Evolutionary conservation across 2,329 filamentous ascomycete genomes (phyloP).

Genomic region (Laburnicola sp.): DNA sequence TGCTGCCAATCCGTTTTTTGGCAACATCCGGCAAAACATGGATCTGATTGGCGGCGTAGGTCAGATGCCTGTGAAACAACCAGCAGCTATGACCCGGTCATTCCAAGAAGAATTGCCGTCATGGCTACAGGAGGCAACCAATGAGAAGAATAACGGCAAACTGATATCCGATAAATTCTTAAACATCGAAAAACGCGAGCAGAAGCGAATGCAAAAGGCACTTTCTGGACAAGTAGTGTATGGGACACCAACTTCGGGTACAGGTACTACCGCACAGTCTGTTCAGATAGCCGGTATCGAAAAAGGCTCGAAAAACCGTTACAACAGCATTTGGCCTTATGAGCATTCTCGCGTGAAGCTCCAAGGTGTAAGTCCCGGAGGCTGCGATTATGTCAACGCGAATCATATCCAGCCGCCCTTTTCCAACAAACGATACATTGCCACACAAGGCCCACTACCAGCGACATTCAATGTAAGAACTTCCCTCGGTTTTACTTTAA

Average conservation of each 20-base stretch:
- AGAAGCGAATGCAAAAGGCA: conserved; percentile 89
- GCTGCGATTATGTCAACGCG: conserved; percentile 94
- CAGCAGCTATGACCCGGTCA: conserved; percentile 54
- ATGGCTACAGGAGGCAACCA: conserved; percentile 75
- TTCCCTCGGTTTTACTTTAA: not conserved
- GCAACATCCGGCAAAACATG: conserved; percentile 95
- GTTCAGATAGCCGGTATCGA: conserved; percentile 89
- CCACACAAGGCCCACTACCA: conserved; percentile 89
- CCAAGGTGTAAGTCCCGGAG: conserved; percentile 65
- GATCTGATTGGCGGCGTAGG: conserved; percentile 92
- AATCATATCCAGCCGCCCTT: conserved; percentile 79
- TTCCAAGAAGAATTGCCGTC: conserved; percentile 63
- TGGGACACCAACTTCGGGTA: conserved; percentile 47
- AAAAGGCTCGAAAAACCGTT: conserved; percentile 92
- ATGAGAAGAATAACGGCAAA: conserved; percentile 72
- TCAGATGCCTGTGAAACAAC: conserved; percentile 67
- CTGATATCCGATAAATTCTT: conserved; percentile 81
- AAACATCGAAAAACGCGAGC: conserved; percentile 79
- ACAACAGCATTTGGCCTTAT: conserved; percentile 97
- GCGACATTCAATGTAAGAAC: conserved; percentile 80
- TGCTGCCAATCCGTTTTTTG: conserved; percentile 85
- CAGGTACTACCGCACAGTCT: conserved; percentile 46
- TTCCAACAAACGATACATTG: conserved; percentile 92
- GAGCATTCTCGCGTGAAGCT: conserved; percentile 89
- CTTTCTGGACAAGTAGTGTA: conserved; percentile 64